phyloP scores from a whole-genome alignment of 2,329 filamentous ascomycete genomes.

The Aspergillus udagawae region DNA sequence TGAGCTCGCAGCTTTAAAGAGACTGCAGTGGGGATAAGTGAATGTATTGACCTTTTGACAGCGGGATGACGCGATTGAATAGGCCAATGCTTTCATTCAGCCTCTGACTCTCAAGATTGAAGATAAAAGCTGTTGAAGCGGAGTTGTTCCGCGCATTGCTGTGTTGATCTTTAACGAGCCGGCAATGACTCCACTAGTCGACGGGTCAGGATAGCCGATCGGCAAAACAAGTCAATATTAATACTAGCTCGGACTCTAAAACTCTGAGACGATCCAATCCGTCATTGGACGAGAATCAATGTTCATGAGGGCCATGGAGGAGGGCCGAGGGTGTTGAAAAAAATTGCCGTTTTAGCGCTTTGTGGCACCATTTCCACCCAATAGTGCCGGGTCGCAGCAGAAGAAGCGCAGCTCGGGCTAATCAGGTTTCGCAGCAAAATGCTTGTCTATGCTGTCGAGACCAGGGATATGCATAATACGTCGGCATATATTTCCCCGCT shows the following conservation, averaged over 20 bases:
- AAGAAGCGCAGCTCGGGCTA: neutral
- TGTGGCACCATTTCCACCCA: no score
- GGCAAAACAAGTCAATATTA: neutral
- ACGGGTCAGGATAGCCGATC: neutral
- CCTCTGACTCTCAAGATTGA: neutral
- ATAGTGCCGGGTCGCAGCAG: no score
- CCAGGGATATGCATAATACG: no score
- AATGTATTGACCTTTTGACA: neutral
- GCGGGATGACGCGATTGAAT: conserved; percentile 10
- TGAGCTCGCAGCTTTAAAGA: neutral
- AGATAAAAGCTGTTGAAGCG: neutral
- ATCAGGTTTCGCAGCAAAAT: neutral
- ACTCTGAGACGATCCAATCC: neutral
- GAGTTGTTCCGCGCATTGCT: no score
- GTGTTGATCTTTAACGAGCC: neutral
- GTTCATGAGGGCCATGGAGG: no score
- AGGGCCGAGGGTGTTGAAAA: no score
- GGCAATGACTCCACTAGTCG: neutral
- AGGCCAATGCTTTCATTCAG: neutral
- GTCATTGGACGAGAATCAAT: neutral
- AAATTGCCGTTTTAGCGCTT: neutral
- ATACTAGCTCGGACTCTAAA: neutral
- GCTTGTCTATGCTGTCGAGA: neutral
- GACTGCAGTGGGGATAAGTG: neutral
- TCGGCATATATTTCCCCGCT: no score